Evolutionary conservation across 305 asterid genomes (phyloP).

Genomic region (Fraxinus latifolia): DNA sequence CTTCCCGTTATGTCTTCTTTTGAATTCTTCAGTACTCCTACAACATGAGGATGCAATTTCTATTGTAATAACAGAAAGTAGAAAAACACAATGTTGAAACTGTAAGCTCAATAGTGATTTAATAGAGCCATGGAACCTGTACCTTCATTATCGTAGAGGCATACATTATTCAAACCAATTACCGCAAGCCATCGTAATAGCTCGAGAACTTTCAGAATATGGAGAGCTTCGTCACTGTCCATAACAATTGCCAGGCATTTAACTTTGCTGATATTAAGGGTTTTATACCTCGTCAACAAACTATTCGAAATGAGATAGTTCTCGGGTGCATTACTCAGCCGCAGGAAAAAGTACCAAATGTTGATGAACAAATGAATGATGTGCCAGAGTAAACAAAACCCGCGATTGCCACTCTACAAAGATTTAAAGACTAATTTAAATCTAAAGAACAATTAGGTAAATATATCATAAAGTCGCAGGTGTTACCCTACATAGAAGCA

Average conservation of each 20-base stretch:
- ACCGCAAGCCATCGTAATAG: conserved; percentile 68
- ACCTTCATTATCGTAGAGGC: conserved; percentile 92
- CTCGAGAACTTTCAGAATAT: conserved; percentile 62
- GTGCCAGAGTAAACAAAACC: conserved; percentile 53
- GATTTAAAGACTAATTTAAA: conserved; percentile 24
- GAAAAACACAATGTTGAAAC: conserved; percentile 8
- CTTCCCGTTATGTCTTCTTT: conserved; percentile 54
- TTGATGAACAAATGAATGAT: conserved; percentile 64
- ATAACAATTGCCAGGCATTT: conserved; percentile 78
- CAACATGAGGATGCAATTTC: conserved; percentile 25
- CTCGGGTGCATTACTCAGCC: conserved; percentile 50
- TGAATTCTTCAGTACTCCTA: conserved; percentile 77
- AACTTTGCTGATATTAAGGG: conserved; percentile 62
- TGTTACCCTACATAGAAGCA: not conserved
- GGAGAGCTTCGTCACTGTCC: conserved; percentile 82
- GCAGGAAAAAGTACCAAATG: conserved; percentile 56
- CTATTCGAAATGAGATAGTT: conserved; percentile 68
- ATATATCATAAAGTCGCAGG: not conserved
- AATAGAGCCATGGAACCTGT: conserved; percentile 16
- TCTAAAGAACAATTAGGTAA: conserved; percentile 1
- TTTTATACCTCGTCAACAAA: conserved; percentile 44
- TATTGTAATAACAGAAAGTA: conserved; percentile 19
- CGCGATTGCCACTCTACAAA: conserved; percentile 52
- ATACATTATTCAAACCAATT: conserved; percentile 62
- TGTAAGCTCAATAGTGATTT: conserved; percentile 8